Evolutionary conservation across 495 filamentous ascomycete species (phyloP), one percentile per base, ranked within the genome.

Genomic region (Lophiostoma macrostomum): DNA sequence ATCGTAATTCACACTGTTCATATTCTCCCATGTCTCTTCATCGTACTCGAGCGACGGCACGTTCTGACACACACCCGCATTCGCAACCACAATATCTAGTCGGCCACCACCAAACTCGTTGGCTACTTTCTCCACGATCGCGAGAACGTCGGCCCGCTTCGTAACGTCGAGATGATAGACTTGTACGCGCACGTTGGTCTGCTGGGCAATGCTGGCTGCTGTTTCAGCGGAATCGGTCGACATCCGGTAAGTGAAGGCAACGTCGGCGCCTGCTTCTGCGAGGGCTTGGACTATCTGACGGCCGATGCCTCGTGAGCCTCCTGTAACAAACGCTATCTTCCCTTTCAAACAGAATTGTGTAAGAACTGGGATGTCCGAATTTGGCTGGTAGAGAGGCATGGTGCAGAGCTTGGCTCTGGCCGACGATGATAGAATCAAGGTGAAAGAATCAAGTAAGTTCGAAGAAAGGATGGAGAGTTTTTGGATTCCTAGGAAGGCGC

Each of bases 321-420:
- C 55, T 13, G 55, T 58, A 4, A 58, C 32, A 2, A 34, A 20
- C 4, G 50, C 41, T 16, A 50, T 31, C 27, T 58, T 58, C 25
- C 50, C 39, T 13, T 58, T 46, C 12, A 58, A 39, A 4, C 38
- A 46, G 34, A 58, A 58, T 10, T 42, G 29, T 6, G 16, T 7
- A 28, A 50, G 43, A 13, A 56, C 45, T 19, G 10, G 27, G 11
- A 22, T 30, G 22, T 56, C 38, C 4, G 32, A 13, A 36, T 56
- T 40, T 8, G 12, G 52, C 20, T 50, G n/a, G 5, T n/a, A 45
- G 50, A 54, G 50, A 54, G 45, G 34, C 45, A 56, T 56, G 27
- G 7, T 29, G 43, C 7, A 32, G 29, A 32, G 29, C 29, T 32
- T 32, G 29, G n/a, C 29, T 32, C n/a, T 7, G 29, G n/a, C 7